Evolutionary conservation across 225 moss, liverwort and hornwort species (phyloP).

Genomic region (Polytrichum formosum): DNA sequence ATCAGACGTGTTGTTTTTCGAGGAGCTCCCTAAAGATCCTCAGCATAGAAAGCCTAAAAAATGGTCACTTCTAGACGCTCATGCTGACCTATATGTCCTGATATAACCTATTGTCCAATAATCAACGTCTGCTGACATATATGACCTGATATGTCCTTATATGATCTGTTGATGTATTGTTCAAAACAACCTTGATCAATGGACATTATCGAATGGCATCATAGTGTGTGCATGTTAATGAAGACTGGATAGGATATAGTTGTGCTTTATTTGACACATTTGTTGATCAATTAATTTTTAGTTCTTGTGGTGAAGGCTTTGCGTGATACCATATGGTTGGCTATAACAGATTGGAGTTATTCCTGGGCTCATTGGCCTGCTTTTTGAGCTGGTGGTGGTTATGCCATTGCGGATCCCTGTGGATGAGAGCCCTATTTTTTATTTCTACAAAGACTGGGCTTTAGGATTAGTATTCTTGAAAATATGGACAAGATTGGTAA

Average conservation of each 20-base stretch:
- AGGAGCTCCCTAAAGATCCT: no score
- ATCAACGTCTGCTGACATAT: no score
- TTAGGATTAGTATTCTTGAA: constrained; percentile 92
- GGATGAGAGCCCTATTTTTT: constrained; percentile 83
- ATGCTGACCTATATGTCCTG: background rate
- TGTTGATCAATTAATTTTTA: background rate
- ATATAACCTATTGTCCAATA: no score
- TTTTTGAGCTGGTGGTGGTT: constrained; percentile 89
- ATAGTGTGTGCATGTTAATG: no score
- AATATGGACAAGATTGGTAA: constrained; percentile 99
- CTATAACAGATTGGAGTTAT: constrained; percentile 75
- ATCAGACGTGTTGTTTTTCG: no score
- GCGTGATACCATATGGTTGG: background rate
- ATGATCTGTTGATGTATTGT: background rate
- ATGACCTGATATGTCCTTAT: background rate
- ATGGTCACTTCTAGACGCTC: background rate
- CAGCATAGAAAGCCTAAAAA: background rate
- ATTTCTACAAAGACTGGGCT: constrained; percentile 98
- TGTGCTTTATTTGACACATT: background rate
- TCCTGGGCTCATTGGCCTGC: constrained; percentile 86
- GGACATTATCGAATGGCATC: no score
- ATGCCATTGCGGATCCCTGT: constrained; percentile 90
- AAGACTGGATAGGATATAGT: no score
- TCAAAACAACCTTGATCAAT: background rate
- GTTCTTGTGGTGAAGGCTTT: background rate